These are phyloP conservation scores for Schwanniomyces sp. DNA, from an alignment of 805 yeast genomes.

Conservation along the genomic window DNA sequence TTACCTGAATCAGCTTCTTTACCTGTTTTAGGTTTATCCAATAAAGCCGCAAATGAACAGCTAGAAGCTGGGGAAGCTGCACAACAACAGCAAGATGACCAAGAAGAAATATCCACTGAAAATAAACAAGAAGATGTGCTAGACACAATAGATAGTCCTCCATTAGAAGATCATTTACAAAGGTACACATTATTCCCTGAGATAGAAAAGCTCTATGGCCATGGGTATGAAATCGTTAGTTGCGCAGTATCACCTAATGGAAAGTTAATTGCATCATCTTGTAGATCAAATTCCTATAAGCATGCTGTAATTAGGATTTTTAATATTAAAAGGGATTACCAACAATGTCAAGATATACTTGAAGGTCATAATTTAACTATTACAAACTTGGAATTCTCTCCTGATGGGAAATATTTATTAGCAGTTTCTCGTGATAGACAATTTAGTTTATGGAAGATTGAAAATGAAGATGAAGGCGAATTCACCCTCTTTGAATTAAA, in stretches of 20 bases:
- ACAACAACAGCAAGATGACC: slow-evolving; percentile 35
- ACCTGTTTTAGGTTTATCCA: slow-evolving; percentile 92
- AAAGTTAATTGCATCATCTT: slow-evolving; percentile 78
- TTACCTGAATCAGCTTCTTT: slow-evolving; percentile 85
- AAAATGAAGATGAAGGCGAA: slow-evolving; percentile 22
- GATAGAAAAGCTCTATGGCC: slow-evolving; percentile 91
- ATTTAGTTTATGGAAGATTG: slow-evolving; percentile 69
- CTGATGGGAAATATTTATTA: slow-evolving; percentile 60
- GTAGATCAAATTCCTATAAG: slow-evolving; percentile 77
- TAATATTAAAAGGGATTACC: slow-evolving; percentile 56
- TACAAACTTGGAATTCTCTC: slow-evolving; percentile 77
- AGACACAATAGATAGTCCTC: slow-evolving; percentile 54
- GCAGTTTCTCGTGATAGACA: slow-evolving; percentile 90
- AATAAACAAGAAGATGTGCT: slow-evolving; percentile 41
- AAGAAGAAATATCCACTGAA: slow-evolving; percentile 19
- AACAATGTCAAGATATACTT: slow-evolving; percentile 45
- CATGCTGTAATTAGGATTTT: slow-evolving; percentile 87
- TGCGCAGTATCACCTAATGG: slow-evolving; percentile 69
- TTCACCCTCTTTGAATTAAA: slow-evolving; percentile 44
- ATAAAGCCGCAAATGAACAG: slow-evolving; percentile 71
- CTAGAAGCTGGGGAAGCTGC: slow-evolving; percentile 39
- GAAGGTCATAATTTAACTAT: slow-evolving; percentile 81
- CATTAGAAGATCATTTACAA: slow-evolving; percentile 88
- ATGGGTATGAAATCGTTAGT: slow-evolving; percentile 90
- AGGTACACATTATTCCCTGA: slow-evolving; percentile 95